Percentiles rank a stretch among this genome's conserved stretches.
Evolutionary conservation across 106 monocot genomes (phyloP).

Genomic region (Allium cepa): DNA sequence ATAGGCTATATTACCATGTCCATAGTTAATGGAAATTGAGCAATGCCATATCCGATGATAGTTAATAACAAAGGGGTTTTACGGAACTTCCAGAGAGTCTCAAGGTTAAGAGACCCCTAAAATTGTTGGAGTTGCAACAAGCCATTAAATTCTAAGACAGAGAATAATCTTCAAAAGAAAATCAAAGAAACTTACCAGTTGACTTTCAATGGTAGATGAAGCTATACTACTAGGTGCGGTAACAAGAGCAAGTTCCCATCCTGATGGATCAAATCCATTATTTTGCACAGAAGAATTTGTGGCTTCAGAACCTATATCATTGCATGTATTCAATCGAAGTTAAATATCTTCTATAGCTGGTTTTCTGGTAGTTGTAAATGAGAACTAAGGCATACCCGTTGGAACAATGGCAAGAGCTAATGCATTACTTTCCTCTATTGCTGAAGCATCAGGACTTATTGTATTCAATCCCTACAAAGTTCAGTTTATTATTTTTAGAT

Average conservation of each 20-base stretch:
- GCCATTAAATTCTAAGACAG: too few relatives aligned
- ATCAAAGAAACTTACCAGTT: slow-evolving; percentile 36
- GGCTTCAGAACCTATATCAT: slow-evolving; percentile 13
- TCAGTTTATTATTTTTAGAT: background rate
- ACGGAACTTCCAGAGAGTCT: too few relatives aligned
- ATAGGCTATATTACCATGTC: too few relatives aligned
- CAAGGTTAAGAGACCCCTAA: too few relatives aligned
- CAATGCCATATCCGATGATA: too few relatives aligned
- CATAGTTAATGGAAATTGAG: too few relatives aligned
- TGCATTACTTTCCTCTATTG: slow-evolving; percentile 84
- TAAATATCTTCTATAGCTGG: too few relatives aligned
- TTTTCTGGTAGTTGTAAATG: too few relatives aligned
- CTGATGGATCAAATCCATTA: slow-evolving; percentile 78
- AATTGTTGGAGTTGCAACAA: too few relatives aligned
- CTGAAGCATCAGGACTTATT: slow-evolving; percentile 49
- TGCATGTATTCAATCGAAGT: too few relatives aligned
- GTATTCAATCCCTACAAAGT: slow-evolving; percentile 65
- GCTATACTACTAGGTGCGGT: slow-evolving; percentile 32
- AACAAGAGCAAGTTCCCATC: slow-evolving; percentile 99
- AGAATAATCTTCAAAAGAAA: background rate
- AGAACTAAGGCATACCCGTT: slow-evolving; percentile 31
- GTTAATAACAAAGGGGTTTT: too few relatives aligned
- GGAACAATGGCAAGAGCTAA: slow-evolving; percentile 91
- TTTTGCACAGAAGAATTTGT: slow-evolving; percentile 32
- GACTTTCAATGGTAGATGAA: slow-evolving; percentile 44